Evolutionary conservation across 116 monocot genomes (phyloP).

Genomic region (Dioscorea cayenensis): DNA sequence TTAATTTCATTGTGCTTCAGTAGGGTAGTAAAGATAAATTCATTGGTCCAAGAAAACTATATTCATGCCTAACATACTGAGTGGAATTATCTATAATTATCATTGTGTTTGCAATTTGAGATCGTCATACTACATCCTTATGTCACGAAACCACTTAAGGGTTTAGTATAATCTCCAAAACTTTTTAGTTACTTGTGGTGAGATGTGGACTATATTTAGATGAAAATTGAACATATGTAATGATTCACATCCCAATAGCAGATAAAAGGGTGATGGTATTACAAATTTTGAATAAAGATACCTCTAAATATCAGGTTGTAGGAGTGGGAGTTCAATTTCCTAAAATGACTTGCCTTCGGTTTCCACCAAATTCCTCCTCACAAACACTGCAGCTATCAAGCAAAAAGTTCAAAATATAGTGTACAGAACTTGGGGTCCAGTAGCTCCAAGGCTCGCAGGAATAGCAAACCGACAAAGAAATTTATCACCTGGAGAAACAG

Average conservation of each 20-base stretch:
- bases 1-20: too few relatives aligned
- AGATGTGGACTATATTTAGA: neutral
- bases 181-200: too few relatives aligned
- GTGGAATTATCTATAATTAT: too few relatives aligned
- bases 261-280: neutral
- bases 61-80: too few relatives aligned
- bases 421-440: slow-evolving; percentile 69
- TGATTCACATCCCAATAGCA: neutral
- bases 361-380: slow-evolving; percentile 84
- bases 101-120: too few relatives aligned
- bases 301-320: slow-evolving; percentile 50
- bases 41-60: too few relatives aligned
- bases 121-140: too few relatives aligned
- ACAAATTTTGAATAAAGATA: neutral
- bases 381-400: slow-evolving; percentile 70
- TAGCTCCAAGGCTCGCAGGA: slow-evolving; percentile 64
- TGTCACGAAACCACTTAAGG: too few relatives aligned
- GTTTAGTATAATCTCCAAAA: too few relatives aligned
- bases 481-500: slow-evolving; percentile 66
- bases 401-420: slow-evolving; percentile 73
- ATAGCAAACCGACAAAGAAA: slow-evolving; percentile 88
- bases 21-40: too few relatives aligned
- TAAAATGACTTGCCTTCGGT: slow-evolving; percentile 93
- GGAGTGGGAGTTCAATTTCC: slow-evolving; percentile 91
- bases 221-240: neutral